Evolutionary conservation across 2,329 filamentous ascomycete species (phyloP).

Genomic region (Pseudogymnoascus sp.): DNA sequence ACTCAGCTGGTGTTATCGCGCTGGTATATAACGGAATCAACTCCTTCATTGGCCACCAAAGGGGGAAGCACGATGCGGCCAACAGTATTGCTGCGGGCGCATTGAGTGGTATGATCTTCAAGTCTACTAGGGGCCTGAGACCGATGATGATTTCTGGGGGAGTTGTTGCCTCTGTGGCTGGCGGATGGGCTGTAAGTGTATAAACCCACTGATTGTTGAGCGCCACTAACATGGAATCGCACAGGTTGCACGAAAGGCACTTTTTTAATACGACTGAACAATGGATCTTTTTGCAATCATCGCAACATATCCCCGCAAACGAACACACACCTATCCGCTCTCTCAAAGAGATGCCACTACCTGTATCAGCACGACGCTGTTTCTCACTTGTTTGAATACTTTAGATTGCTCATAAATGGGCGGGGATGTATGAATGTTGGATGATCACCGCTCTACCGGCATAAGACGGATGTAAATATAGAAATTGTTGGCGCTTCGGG

Average conservation of each 20-base stretch:
- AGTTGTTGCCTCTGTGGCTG: conserved; percentile 79
- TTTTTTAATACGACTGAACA: conserved; percentile 33
- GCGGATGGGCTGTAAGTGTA: conserved; percentile 77
- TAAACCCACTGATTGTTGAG: background rate
- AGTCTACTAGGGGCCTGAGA: conserved; percentile 82
- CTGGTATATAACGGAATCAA: conserved; percentile 95
- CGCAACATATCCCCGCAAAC: conserved; percentile 9
- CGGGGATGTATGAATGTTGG: conserved; percentile 30
- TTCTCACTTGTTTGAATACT: conserved; percentile 24
- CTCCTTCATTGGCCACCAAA: conserved; percentile 68
- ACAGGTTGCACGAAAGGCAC: conserved; percentile 43
- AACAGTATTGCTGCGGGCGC: conserved; percentile 84
- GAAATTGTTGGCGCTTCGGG: conserved; percentile 16
- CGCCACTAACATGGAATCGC: conserved; percentile 18
- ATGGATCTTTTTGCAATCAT: conserved; percentile 6
- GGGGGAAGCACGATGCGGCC: conserved; percentile 80
- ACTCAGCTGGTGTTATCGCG: conserved; percentile 90
- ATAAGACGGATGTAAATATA: conserved; percentile 28
- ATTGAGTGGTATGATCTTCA: conserved; percentile 89
- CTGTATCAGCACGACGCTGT: conserved; percentile 25
- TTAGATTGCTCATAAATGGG: conserved; percentile 26
- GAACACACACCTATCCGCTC: conserved; percentile 11
- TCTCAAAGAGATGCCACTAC: conserved; percentile 14
- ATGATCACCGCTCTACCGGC: conserved; percentile 29
- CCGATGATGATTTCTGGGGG: conserved; percentile 93